Percentiles rank a stretch among this genome's conserved stretches.
Conservation (phyloP, 257 asterid genomes). For the Solanum chilense region DNA sequence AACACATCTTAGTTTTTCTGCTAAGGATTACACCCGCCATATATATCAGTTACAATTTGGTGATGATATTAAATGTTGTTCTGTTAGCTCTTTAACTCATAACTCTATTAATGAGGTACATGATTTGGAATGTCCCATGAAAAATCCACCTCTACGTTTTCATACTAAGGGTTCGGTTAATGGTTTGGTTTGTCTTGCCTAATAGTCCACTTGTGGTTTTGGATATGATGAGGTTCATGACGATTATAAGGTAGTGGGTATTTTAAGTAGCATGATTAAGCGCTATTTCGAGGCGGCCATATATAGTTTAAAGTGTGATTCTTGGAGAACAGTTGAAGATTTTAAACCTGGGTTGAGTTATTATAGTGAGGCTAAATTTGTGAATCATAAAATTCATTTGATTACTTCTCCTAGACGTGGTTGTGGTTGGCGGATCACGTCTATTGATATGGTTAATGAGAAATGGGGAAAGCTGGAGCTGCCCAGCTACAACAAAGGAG, state of each 20-base stretch:
- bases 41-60: too few relatives aligned
- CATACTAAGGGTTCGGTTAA: neutral
- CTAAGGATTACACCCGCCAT: too few relatives aligned
- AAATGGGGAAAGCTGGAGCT: neutral
- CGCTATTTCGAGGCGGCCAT: neutral
- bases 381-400: neutral
- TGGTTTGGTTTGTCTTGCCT: neutral
- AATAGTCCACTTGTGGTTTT: too few relatives aligned
- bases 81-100: too few relatives aligned
- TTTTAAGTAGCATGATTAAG: neutral
- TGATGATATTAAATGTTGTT: too few relatives aligned
- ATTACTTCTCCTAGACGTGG: fast-evolving
- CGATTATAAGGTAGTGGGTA: neutral
- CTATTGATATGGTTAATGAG: neutral
- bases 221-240: neutral
- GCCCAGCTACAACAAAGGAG: constrained; percentile 8
- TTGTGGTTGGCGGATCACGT: neutral
- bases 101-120: too few relatives aligned
- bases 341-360: fast-evolving
- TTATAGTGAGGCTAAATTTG: neutral
- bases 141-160: too few relatives aligned
- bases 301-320: neutral
- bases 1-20: too few relatives aligned
- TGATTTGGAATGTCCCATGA: too few relatives aligned
- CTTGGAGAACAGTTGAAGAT: neutral